These are phyloP conservation scores for Saccharomycopsis babjevae DNA, from an alignment of 805 yeast species.

Conservation along the genomic window DNA sequence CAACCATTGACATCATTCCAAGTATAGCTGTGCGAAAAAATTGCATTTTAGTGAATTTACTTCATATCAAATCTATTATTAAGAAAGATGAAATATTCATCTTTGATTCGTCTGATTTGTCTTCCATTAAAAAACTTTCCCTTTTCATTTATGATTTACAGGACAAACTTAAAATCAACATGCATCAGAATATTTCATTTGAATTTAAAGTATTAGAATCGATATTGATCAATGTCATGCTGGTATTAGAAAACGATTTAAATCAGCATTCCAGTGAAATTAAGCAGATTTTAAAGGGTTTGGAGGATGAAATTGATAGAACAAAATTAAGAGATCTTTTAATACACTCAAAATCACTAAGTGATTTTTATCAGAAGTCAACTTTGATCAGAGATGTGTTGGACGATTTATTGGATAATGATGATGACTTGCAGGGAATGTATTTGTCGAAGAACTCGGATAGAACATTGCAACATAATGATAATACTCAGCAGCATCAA, in stretches of 20 bases:
- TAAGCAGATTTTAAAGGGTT: constrained; percentile 58
- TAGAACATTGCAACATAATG: constrained; percentile 29
- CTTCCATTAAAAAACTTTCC: constrained; percentile 40
- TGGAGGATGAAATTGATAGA: constrained; percentile 76
- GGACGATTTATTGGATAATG: constrained; percentile 78
- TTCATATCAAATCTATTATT: constrained; percentile 72
- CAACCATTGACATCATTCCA: constrained; percentile 68
- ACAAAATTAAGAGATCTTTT: constrained; percentile 67
- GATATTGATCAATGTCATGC: constrained; percentile 67
- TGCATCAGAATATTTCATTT: constrained; percentile 52
- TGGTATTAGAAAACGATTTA: constrained; percentile 77
- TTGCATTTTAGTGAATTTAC: constrained; percentile 60
- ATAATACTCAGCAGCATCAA: not conserved
- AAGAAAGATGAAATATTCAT: constrained; percentile 61
- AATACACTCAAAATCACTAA: constrained; percentile 74
- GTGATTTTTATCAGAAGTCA: constrained; percentile 78
- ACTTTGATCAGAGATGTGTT: constrained; percentile 70
- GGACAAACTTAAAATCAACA: constrained; percentile 19
- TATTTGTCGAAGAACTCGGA: constrained; percentile 41
- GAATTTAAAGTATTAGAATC: constrained; percentile 89
- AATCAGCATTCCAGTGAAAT: constrained; percentile 72
- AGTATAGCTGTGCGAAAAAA: constrained; percentile 64
- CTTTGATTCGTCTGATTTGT: constrained; percentile 58
- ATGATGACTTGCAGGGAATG: constrained; percentile 75
- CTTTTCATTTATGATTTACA: constrained; percentile 75